Conservation (phyloP, 2,329 filamentous ascomycete genomes). For the Bipolaris zeicola region DNA sequence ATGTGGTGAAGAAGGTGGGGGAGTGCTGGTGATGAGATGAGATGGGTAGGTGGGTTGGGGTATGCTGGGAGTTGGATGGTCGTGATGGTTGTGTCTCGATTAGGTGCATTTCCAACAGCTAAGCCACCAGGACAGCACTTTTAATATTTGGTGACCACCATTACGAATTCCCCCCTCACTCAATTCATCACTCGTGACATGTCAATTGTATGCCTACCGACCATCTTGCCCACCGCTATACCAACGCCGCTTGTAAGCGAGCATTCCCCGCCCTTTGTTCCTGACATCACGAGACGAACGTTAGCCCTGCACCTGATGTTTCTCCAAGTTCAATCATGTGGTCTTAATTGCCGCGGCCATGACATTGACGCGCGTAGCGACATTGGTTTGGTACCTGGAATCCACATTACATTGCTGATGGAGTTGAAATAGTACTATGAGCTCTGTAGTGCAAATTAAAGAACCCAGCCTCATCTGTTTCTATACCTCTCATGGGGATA, state of each 20-base stretch:
- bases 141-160: neutral
- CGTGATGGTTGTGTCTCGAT: neutral
- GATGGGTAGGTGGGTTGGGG: neutral
- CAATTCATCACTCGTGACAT: neutral
- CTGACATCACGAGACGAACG: too few relatives aligned
- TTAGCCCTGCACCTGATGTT: too few relatives aligned
- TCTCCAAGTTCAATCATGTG: too few relatives aligned
- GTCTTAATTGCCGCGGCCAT: too few relatives aligned
- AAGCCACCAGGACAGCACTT: neutral
- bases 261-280: too few relatives aligned
- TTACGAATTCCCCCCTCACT: neutral
- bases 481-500: constrained; percentile 34
- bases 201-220: too few relatives aligned
- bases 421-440: constrained; percentile 21
- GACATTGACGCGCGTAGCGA: too few relatives aligned
- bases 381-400: constrained; percentile 36
- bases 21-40: neutral
- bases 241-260: too few relatives aligned
- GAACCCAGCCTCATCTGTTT: neutral
- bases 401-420: constrained; percentile 33
- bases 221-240: too few relatives aligned
- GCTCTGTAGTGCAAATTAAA: constrained; percentile 13
- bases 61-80: neutral
- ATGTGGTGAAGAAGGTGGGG: neutral
- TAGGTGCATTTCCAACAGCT: neutral